Conservation (phyloP, 1,284 basidiomycete species). For the Trichosporon ovoides region DNA sequence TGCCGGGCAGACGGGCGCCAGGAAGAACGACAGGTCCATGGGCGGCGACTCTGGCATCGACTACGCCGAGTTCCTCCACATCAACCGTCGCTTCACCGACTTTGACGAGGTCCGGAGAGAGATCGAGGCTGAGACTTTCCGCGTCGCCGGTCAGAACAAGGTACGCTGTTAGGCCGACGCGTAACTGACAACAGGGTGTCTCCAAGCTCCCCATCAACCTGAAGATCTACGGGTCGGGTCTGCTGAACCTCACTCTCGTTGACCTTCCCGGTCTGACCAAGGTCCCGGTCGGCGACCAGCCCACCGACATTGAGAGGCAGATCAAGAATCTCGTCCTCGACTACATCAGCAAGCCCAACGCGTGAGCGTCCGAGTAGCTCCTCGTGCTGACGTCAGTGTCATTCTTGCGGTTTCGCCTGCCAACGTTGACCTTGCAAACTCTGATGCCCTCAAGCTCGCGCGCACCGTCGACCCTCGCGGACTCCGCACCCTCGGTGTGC, state of each 20-base stretch:
- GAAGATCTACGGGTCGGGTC: conserved; percentile 90
- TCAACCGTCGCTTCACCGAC: conserved; percentile 93
- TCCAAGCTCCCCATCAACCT: conserved; percentile 92
- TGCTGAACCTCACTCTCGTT: conserved; percentile 90
- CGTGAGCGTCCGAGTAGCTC: conserved; percentile 54
- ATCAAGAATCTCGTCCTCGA: conserved; percentile 90
- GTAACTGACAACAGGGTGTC: conserved; percentile 57
- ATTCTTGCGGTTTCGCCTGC: conserved; percentile 94
- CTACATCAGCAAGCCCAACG: conserved; percentile 94
- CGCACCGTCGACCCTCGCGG: conserved; percentile 93
- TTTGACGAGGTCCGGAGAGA: conserved; percentile 90
- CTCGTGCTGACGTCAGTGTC: conserved; percentile 56
- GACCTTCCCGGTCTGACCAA: conserved; percentile 95
- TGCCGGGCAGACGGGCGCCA: conserved; percentile 19
- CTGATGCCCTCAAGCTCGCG: conserved; percentile 89
- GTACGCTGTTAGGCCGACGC: conserved; percentile 20
- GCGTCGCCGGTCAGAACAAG: conserved; percentile 98
- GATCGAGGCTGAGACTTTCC: conserved; percentile 96
- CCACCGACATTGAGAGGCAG: conserved; percentile 89
- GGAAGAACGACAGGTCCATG: conserved; percentile 24
- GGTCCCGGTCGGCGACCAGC: conserved; percentile 65
- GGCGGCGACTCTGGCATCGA: conserved; percentile 55
- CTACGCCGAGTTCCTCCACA: conserved; percentile 95
- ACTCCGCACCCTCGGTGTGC: conserved; percentile 87
- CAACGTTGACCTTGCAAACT: conserved; percentile 97